Evolutionary conservation across 1,284 basidiomycete species (phyloP).

Genomic region (Earliella scabrosa): DNA sequence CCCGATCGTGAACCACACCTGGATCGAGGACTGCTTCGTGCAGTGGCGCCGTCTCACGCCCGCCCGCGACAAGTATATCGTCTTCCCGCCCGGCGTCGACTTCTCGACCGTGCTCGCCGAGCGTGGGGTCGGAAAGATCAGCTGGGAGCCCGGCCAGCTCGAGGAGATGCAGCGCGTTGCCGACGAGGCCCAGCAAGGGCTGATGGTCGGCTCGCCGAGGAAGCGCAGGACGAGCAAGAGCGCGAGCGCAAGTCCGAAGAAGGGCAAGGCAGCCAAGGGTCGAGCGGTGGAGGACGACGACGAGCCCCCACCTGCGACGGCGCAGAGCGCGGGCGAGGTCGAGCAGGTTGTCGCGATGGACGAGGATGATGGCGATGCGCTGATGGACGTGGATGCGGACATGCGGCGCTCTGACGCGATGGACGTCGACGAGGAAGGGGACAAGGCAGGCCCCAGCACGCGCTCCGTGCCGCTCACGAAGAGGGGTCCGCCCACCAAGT

Average conservation of each 20-base stretch:
- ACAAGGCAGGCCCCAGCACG: constrained; percentile 7
- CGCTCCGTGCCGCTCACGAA: constrained; percentile 15
- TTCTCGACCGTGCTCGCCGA: constrained; percentile 64
- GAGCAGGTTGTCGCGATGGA: constrained; percentile 26
- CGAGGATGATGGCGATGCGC: constrained; percentile 26
- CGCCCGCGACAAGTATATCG: constrained; percentile 65
- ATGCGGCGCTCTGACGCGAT: constrained; percentile 12
- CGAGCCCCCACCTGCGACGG: constrained; percentile 11
- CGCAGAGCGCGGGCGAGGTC: constrained; percentile 28
- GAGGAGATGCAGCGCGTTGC: constrained; percentile 26
- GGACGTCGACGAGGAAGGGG: constrained; percentile 30
- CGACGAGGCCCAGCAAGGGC: constrained; percentile 12
- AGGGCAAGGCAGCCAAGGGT: constrained; percentile 13
- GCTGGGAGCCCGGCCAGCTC: constrained; percentile 37
- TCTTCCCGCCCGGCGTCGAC: constrained; percentile 69
- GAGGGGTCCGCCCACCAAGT: constrained; percentile 13
- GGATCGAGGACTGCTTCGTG: constrained; percentile 88
- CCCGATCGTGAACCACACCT: constrained; percentile 86
- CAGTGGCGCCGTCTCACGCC: constrained; percentile 74
- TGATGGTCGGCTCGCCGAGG: not conserved
- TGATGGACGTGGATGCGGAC: constrained; percentile 31
- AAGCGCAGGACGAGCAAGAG: constrained; percentile 12
- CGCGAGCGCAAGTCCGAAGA: constrained; percentile 21
- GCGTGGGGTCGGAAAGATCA: constrained; percentile 45
- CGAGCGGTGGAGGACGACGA: constrained; percentile 1